These are phyloP conservation scores for Circinella umbellata DNA, from an alignment of 371 early-diverging fungal genomes.

Conservation along the genomic window DNA sequence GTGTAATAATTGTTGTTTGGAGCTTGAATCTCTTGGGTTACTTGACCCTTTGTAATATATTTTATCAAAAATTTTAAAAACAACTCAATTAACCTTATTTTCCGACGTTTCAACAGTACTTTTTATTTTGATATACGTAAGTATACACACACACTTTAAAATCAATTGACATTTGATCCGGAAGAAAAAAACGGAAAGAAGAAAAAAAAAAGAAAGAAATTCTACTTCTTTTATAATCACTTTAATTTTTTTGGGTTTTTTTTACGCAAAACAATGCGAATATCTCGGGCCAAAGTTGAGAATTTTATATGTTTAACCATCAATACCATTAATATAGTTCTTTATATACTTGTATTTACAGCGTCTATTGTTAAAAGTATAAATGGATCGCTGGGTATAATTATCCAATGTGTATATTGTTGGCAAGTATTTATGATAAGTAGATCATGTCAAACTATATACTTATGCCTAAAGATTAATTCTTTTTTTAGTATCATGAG, in stretches of 20 bases:
- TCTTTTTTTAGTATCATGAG: constrained; percentile 23
- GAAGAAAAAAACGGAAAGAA: background rate
- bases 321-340: constrained; percentile 29
- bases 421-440: constrained; percentile 26
- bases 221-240: background rate
- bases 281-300: constrained; percentile 43
- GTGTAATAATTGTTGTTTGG: constrained; percentile 5
- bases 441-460: background rate
- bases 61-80: background rate
- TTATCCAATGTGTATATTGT: constrained; percentile 45
- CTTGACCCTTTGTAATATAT: background rate
- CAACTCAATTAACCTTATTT: background rate
- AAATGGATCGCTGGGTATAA: constrained; percentile 37
- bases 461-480: no score
- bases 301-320: constrained; percentile 35
- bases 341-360: constrained; percentile 35
- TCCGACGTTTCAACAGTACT: background rate
- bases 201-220: background rate
- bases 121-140: no score
- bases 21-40: background rate
- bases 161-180: constrained; percentile 1
- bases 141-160: no score
- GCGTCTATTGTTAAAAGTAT: constrained; percentile 42
- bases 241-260: background rate
- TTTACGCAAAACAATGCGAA: background rate